These are phyloP conservation scores for Rhizopus sp. DNA, from an alignment of 371 early-diverging fungal genomes.

Conservation along the genomic window DNA sequence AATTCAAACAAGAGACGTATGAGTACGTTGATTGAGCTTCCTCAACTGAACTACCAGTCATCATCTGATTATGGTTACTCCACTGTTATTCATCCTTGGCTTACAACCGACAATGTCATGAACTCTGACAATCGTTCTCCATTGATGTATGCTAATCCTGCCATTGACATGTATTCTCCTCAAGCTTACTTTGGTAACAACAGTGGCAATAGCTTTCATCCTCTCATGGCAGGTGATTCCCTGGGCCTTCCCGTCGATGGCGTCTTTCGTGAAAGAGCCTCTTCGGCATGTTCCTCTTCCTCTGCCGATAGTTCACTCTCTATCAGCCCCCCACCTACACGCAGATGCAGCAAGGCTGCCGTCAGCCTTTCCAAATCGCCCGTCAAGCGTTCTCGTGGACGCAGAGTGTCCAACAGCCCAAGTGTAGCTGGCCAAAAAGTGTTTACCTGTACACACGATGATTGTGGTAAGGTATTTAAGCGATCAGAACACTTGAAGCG, in stretches of 20 bases:
- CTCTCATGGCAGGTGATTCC: slow-evolving; percentile 8
- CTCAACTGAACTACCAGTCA: slow-evolving; percentile 3
- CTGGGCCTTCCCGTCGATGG: neutral
- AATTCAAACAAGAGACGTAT: slow-evolving; percentile 18
- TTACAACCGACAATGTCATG: slow-evolving; percentile 6
- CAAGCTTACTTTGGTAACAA: slow-evolving; percentile 16
- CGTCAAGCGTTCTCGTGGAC: slow-evolving; percentile 36
- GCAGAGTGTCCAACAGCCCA: slow-evolving; percentile 40
- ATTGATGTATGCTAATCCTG: slow-evolving; percentile 27
- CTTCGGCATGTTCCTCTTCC: slow-evolving; percentile 25
- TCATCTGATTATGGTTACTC: slow-evolving; percentile 10
- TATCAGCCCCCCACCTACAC: slow-evolving; percentile 14
- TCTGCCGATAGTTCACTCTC: slow-evolving; percentile 13
- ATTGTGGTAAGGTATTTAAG: slow-evolving; percentile 81
- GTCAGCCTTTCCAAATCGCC: slow-evolving; percentile 8
- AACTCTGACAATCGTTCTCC: slow-evolving; percentile 15
- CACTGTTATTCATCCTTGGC: slow-evolving; percentile 15
- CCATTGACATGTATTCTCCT: slow-evolving; percentile 26
- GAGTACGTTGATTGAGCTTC: slow-evolving; percentile 20
- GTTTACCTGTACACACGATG: slow-evolving; percentile 52
- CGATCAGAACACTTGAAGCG: slow-evolving; percentile 84
- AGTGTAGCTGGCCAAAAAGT: slow-evolving; percentile 46
- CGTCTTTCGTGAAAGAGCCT: slow-evolving; percentile 27
- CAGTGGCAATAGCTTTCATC: slow-evolving; percentile 12
- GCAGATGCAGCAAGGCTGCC: slow-evolving; percentile 14